Conservation (phyloP, 1,284 basidiomycete species). For the Malassezia restricta region DNA sequence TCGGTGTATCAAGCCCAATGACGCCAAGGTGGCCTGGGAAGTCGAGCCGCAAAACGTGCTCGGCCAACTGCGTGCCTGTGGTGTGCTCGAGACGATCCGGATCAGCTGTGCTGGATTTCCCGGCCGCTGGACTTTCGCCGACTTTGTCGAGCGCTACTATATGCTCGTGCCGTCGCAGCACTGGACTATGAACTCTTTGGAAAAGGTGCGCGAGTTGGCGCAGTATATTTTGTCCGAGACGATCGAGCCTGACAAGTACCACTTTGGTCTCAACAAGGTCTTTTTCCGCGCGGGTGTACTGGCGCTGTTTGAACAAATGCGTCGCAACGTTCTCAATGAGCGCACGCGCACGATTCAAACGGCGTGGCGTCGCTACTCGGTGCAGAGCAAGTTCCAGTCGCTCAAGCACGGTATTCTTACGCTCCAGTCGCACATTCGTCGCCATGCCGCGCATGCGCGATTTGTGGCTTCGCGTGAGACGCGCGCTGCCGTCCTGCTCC, state of each 20-base stretch:
- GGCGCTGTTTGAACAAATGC: constrained; percentile 82
- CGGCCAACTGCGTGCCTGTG: constrained; percentile 88
- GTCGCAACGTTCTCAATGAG: constrained; percentile 72
- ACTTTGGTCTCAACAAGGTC: constrained; percentile 91
- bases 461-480: constrained; percentile 63
- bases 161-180: constrained; percentile 79
- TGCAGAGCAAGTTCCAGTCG: constrained; percentile 65
- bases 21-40: constrained; percentile 89
- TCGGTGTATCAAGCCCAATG: constrained; percentile 98
- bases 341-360: constrained; percentile 94
- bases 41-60: constrained; percentile 91
- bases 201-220: constrained; percentile 63
- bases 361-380: constrained; percentile 77
- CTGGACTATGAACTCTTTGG: constrained; percentile 54
- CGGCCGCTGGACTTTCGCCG: constrained; percentile 95
- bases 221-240: constrained; percentile 70
- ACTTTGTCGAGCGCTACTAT: constrained; percentile 98
- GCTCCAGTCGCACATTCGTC: constrained; percentile 89
- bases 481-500: constrained; percentile 64
- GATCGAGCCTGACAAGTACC: constrained; percentile 91
- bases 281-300: constrained; percentile 99
- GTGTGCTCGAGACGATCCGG: constrained; percentile 96
- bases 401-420: constrained; percentile 64
- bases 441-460: constrained; percentile 61
- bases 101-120: constrained; percentile 99